Percentiles rank a stretch among this genome's conserved stretches.
phyloP scores from a whole-genome alignment of 1,139 yeast species.

The Lodderomyces elongisporus region DNA sequence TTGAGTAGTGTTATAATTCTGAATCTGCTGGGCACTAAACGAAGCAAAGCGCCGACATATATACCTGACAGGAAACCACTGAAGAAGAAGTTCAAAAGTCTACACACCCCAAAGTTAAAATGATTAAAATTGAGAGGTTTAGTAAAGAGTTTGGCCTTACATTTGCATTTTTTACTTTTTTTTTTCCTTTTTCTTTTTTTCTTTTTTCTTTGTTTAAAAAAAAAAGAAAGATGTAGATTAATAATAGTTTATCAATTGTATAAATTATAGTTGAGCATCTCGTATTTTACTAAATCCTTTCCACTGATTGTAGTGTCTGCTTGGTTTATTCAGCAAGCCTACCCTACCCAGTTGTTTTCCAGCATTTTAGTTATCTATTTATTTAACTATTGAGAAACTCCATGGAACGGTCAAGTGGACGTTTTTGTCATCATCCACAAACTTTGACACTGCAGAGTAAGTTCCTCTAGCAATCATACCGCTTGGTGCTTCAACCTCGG shows the following conservation, averaged over 20 bases:
- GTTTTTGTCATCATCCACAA: conserved; percentile 80
- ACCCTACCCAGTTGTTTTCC: too few relatives aligned
- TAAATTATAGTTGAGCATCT: too few relatives aligned
- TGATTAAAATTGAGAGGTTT: too few relatives aligned
- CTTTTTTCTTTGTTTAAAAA: too few relatives aligned
- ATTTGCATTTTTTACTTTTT: not conserved
- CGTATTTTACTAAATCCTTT: too few relatives aligned
- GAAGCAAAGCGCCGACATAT: conserved; percentile 7
- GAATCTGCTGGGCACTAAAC: too few relatives aligned
- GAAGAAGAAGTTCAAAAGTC: not conserved
- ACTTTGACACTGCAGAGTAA: conserved; percentile 76
- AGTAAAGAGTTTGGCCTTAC: too few relatives aligned
- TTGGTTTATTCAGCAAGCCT: too few relatives aligned
- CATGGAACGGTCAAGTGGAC: conserved; percentile 76
- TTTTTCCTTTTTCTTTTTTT: not conserved
- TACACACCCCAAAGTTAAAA: too few relatives aligned
- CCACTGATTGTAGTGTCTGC: too few relatives aligned
- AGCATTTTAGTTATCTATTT: conserved; percentile 10
- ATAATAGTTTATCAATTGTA: not conserved
- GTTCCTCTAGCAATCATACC: conserved; percentile 86
- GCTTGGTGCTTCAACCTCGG: conserved; percentile 90
- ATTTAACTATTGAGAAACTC: conserved; percentile 75
- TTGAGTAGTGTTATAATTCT: too few relatives aligned
- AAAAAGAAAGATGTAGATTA: not conserved
- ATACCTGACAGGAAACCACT: not conserved